Evolutionary conservation across 2,329 filamentous ascomycete species (phyloP).

Genomic region (Arachnopeziza araneosa): DNA sequence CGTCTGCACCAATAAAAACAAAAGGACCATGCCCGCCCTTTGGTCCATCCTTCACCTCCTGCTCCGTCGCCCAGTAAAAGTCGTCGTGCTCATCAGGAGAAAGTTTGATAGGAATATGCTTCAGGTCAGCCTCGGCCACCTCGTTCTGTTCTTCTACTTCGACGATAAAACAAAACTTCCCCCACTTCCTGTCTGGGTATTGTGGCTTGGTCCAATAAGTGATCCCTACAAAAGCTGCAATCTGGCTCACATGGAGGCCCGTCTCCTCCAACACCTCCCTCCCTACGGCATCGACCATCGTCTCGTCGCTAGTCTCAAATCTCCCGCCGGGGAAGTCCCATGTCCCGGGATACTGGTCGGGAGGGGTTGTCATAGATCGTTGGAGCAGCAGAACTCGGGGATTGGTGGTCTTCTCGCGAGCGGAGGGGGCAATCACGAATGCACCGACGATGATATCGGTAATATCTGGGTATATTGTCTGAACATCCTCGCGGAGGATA

Average conservation of each 20-base stretch:
- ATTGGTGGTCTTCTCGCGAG: neutral
- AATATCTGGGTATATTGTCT: neutral
- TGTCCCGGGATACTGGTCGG: neutral
- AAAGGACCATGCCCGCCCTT: neutral
- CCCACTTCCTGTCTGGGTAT: neutral
- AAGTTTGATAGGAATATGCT: neutral
- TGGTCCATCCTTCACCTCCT: neutral
- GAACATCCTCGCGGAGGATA: neutral
- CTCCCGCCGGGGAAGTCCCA: neutral
- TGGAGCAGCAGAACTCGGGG: neutral
- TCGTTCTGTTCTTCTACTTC: neutral
- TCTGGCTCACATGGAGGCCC: neutral
- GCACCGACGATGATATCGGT: neutral
- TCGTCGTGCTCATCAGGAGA: neutral
- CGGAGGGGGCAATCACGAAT: neutral
- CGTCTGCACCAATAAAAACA: neutral
- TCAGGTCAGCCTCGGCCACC: neutral
- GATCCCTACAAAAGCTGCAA: neutral
- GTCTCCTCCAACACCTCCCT: neutral
- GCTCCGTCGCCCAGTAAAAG: neutral
- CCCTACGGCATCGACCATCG: neutral
- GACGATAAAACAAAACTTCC: neutral
- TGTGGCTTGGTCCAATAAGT: neutral
- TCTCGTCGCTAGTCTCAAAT: neutral
- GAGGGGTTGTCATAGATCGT: neutral